phyloP scores from a whole-genome alignment of 2,329 filamentous ascomycete genomes.

The Helotiales sp. region DNA sequence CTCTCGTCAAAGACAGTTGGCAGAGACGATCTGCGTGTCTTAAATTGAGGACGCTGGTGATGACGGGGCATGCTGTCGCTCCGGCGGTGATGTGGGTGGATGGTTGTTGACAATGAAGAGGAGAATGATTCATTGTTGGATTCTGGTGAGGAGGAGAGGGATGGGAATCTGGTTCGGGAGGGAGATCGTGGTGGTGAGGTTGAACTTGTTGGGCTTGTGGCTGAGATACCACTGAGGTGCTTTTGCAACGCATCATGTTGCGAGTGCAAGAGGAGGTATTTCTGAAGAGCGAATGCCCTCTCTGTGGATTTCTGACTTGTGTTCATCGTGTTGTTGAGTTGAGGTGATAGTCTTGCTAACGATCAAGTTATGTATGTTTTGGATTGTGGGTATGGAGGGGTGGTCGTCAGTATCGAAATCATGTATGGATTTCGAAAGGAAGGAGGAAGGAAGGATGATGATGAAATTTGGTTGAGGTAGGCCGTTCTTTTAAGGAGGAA shows the following conservation, averaged over 20 bases:
- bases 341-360: neutral
- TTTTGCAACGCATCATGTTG: constrained; percentile 44
- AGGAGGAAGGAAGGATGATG: neutral
- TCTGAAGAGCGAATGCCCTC: constrained; percentile 43
- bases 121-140: constrained; percentile 20
- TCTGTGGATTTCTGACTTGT: constrained; percentile 36
- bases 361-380: constrained; percentile 6
- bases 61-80: constrained; percentile 19
- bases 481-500: neutral
- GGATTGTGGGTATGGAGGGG: neutral
- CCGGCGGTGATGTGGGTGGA: constrained; percentile 24
- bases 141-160: constrained; percentile 32
- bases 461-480: neutral
- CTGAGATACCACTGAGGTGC: constrained; percentile 38
- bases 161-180: constrained; percentile 24
- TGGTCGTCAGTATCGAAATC: constrained; percentile 8
- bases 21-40: constrained; percentile 31
- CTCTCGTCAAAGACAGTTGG: constrained; percentile 37
- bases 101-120: neutral
- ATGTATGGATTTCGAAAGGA: neutral
- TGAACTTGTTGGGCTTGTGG: constrained; percentile 21
- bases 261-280: constrained; percentile 44
- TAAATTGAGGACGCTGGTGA: constrained; percentile 17
- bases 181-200: constrained; percentile 16
- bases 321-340: constrained; percentile 14